Evolutionary conservation across 2,329 filamentous ascomycete genomes (phyloP).

Genomic region (Botrytis porri): DNA sequence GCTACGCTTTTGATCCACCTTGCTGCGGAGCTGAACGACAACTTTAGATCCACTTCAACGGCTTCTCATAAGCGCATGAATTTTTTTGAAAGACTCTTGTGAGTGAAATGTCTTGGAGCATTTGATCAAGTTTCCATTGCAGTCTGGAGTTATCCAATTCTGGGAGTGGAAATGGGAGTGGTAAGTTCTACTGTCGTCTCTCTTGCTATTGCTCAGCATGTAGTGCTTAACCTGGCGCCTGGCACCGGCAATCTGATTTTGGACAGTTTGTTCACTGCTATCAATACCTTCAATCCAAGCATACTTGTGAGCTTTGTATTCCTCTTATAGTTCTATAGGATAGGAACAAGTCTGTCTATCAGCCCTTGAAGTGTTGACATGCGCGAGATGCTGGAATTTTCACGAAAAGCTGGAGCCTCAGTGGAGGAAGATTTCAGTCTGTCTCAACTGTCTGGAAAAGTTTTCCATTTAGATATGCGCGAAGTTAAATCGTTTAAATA

Average conservation of each 20-base stretch:
- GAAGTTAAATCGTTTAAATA: no score
- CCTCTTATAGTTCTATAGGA: no score
- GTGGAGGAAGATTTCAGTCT: background rate
- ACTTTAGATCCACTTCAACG: conserved; percentile 1
- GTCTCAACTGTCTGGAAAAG: background rate
- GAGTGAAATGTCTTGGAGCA: background rate
- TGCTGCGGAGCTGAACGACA: background rate
- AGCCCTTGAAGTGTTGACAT: background rate
- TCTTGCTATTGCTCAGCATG: background rate
- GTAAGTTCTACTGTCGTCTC: background rate
- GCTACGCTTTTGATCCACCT: conserved; percentile 1
- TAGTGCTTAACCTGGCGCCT: background rate
- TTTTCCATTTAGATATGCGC: no score
- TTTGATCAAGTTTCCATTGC: background rate
- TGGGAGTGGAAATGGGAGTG: background rate
- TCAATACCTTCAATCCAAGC: background rate
- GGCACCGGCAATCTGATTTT: background rate
- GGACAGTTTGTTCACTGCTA: background rate
- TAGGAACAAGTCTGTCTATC: background rate
- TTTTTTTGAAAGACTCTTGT: background rate
- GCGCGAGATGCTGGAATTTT: background rate
- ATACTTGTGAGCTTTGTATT: background rate
- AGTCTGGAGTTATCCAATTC: background rate
- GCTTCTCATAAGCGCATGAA: background rate
- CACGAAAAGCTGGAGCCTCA: background rate